Base-by-base conservation (phyloP, 2,329 filamentous ascomycete genomes). In the Arthroderma uncinatum region DNA sequence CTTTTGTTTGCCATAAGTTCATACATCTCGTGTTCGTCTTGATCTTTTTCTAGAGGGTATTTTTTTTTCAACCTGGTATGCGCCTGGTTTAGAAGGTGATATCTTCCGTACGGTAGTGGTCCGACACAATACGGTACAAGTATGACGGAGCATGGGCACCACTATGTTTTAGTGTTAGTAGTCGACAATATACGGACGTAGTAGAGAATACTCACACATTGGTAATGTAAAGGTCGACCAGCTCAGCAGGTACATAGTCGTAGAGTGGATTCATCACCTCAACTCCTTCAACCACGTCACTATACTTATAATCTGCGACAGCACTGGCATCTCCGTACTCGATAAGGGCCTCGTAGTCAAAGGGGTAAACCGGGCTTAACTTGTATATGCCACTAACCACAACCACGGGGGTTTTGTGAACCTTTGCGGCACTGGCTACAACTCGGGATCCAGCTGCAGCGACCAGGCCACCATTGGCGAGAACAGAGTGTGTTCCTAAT, bases 321-420 rank as follows among this genome's bases (percentile, higher is more conserved):
- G 81, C 85, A 56, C 85, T 84, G 1, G 90, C 83, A 68, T 91
- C 84, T 14, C 89, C 92, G 74, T 89, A 89, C 73, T 96, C 92
- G 58, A 95, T 87, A 60, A 95, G 75, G 3, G 84, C 82, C 62
- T 89, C 86, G 55, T 87, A 84, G 65, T 93, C 84, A 65, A 90
- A 91, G 0, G 90, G 87, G 65, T 90, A 92, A 59, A 94, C 84
- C 0, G 93, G 91, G 64, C 89, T 94, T 57, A 98, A 81, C 73
- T 95, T 95, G 77, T 96, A 97, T 19, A 97, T 85, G 33, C 90
- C 92, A 55, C 86, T 87, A 44, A 98, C 81, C 2, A 94, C 89
- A 23, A 97, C 84, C 16, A 98, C 91, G 0, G 90, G 87, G 23
- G 86, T 89, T 62, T 85, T 83, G 65, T 91, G 86, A 62, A 86